Percentiles rank a stretch among this genome's conserved stretches.
phyloP scores from a whole-genome alignment of 352 stramenopile genomes.

The Phytophthora macrochlamydospora region DNA sequence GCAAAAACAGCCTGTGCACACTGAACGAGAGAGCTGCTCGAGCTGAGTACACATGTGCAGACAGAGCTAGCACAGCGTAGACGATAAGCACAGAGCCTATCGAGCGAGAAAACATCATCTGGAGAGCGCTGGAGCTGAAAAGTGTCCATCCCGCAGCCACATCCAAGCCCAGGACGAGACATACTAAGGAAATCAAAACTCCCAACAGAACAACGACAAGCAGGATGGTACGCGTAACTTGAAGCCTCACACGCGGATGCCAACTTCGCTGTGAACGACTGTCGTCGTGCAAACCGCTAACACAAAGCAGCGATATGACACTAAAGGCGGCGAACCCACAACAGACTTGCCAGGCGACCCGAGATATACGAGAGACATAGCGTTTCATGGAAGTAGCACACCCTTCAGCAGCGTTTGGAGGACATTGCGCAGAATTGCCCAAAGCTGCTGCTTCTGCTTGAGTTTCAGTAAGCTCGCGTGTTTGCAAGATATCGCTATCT shows the following conservation, averaged over 20 bases:
- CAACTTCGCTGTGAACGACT: slow-evolving; percentile 12
- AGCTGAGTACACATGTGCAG: slow-evolving; percentile 40
- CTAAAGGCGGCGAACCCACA: slow-evolving; percentile 15
- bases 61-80: slow-evolving; percentile 33
- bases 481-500: background rate
- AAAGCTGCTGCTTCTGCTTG: slow-evolving; percentile 9
- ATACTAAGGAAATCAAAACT: slow-evolving; percentile 33
- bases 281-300: slow-evolving; percentile 10
- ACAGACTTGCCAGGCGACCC: slow-evolving; percentile 28
- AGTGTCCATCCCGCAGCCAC: slow-evolving; percentile 38
- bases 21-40: slow-evolving; percentile 39
- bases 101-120: slow-evolving; percentile 50
- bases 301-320: slow-evolving; percentile 22
- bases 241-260: slow-evolving; percentile 23
- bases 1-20: slow-evolving; percentile 54
- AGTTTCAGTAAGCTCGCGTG: slow-evolving; percentile 20
- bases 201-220: slow-evolving; percentile 29
- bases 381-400: slow-evolving; percentile 40
- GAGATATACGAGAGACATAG: slow-evolving; percentile 35
- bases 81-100: slow-evolving; percentile 40
- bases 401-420: slow-evolving; percentile 11
- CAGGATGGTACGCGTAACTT: slow-evolving; percentile 8
- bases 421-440: slow-evolving; percentile 7
- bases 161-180: slow-evolving; percentile 47
- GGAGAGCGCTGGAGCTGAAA: slow-evolving; percentile 54